Base-by-base conservation (phyloP, 163 green algal species). In the Scenedesmus sp. region DNA sequence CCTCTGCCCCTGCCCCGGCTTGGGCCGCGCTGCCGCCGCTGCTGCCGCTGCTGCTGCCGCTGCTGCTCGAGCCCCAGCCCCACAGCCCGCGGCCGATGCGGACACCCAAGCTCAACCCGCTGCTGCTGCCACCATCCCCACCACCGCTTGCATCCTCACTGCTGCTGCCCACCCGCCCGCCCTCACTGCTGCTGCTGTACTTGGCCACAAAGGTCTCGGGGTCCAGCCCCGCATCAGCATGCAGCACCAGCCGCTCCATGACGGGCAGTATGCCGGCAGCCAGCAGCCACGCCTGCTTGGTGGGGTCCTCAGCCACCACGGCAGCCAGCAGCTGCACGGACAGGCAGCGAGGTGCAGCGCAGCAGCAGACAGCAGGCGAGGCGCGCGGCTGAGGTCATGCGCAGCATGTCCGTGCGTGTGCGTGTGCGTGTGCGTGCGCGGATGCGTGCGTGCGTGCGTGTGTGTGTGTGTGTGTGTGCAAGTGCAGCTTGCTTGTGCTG, bases 251-350 rank as follows among this genome's bases (percentile, higher is more conserved):
- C 9, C 94, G 93, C 44, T 95, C 90, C 85, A 98, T 93, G 72
- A 98, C 83, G 1, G 89, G 94, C 86, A 97, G 92, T n/a, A 96
- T 91, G 43, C 95, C 96, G 0, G 94, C 94, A 3, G 68, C 40
- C 44, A 95, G 79, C 82, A 98, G 92, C 96, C 96, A 98, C 7
- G 59, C 79, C 65, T 96, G 95, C 86, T 96, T 96, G 24, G 65
- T 43, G 22, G 89, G 87, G 56, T 97, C 95, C n/a, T 93, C 92
- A 0, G 93, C 92, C 0, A 96, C 95, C 81, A 98, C 89, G 4
- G 95, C 93, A 59, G 93, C 95, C 59, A 98, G 90, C 70, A 96
- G 93, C 95, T 97, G 95, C 83, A 61, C 73, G n/a, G n/a, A 40
- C 4, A 59, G 51, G 33, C 51, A 79, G n/a, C 24, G 46, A 78